Percentiles rank a stretch among this genome's conserved stretches.
These are phyloP conservation scores for Diutina sp. DNA, from an alignment of 1,139 yeast genomes.

Conservation along the genomic window DNA sequence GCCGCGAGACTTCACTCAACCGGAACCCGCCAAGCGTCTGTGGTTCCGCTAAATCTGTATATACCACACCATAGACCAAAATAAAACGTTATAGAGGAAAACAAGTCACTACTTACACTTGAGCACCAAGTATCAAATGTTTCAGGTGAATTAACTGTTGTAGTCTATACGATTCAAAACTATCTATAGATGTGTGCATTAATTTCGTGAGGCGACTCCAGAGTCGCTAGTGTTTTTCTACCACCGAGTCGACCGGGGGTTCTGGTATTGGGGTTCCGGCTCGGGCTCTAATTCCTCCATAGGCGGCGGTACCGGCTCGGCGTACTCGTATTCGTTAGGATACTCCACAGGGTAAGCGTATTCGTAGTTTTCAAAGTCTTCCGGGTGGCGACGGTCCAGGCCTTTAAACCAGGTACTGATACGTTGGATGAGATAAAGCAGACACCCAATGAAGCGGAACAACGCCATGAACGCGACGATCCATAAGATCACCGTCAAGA, in stretches of 20 bases:
- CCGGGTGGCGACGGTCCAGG: not conserved
- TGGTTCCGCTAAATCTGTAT: not conserved
- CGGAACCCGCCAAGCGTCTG: not conserved
- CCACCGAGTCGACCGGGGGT: not conserved
- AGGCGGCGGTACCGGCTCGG: not conserved
- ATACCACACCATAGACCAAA: not conserved
- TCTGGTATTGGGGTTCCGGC: not conserved
- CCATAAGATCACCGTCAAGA: conserved; percentile 68
- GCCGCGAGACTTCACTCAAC: conserved; percentile 16
- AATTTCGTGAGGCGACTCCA: not conserved
- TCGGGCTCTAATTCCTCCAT: not conserved
- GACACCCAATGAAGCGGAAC: conserved; percentile 59
- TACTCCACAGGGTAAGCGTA: not conserved
- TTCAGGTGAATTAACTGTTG: not conserved
- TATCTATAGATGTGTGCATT: not conserved
- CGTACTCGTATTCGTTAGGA: not conserved
- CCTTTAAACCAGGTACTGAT: not conserved
- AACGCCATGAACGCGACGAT: conserved; percentile 71
- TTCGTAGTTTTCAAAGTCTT: not conserved
- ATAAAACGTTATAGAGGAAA: not conserved
- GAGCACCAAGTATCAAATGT: too few species aligned
- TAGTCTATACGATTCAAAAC: too few species aligned
- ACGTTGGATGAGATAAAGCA: conserved; percentile 35
- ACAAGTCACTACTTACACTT: too few species aligned
- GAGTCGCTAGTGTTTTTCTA: not conserved